Conservation (phyloP, 805 yeast genomes). For the Metschnikowia koreensis region DNA sequence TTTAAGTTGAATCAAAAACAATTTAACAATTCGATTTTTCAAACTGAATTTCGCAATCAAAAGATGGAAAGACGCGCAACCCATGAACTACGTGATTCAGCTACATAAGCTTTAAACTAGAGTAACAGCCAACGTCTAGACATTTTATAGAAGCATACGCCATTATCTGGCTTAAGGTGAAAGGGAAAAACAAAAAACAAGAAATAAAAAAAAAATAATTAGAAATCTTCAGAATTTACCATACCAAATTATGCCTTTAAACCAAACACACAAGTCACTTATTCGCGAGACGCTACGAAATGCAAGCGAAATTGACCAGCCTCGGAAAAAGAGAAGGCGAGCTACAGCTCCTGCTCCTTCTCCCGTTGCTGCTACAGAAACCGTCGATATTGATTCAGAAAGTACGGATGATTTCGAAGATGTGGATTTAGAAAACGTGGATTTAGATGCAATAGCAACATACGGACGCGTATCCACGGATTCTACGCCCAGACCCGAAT, state of each 20-base stretch:
- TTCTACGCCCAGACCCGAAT: background rate
- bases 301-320: background rate
- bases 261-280: slow-evolving; percentile 12
- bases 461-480: background rate
- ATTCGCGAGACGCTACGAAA: slow-evolving; percentile 14
- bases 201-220: background rate
- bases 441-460: slow-evolving; percentile 25
- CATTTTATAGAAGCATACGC: too few species aligned
- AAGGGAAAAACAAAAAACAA: too few species aligned
- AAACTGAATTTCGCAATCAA: background rate
- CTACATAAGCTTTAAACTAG: background rate
- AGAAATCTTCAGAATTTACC: background rate
- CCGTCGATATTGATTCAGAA: slow-evolving; percentile 9
- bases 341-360: background rate
- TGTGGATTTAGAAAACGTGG: slow-evolving; percentile 18
- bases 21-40: background rate
- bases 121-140: too few species aligned
- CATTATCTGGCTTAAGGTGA: too few species aligned
- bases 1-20: too few species aligned
- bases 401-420: slow-evolving; percentile 11
- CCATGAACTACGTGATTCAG: background rate
- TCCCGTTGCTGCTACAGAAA: background rate
- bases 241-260: slow-evolving; percentile 9
- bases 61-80: background rate
- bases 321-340: slow-evolving; percentile 10